Base-by-base conservation (phyloP, 2,329 filamentous ascomycete species). In the Allantophomopsis cytisporea region DNA sequence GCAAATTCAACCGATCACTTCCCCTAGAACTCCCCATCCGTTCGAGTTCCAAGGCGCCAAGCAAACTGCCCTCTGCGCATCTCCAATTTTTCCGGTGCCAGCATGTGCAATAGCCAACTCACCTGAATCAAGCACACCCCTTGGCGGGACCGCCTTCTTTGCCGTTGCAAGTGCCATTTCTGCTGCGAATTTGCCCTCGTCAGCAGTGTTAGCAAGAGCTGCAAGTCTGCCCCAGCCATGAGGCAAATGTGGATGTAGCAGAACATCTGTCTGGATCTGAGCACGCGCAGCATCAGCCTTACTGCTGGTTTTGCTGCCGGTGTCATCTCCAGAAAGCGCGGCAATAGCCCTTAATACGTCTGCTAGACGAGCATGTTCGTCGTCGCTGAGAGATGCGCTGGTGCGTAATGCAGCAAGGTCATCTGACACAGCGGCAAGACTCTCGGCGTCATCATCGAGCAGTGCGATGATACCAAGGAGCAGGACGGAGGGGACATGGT, bases 91-190 rank as follows among this genome's bases (percentile, higher is more conserved):
- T 1, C 82, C 79, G 0, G 82, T 87, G 1, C 82, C 80, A 2
- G 81, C 74, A 63, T 83, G 87, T 5, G 85, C 81, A 46, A 66
- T 64, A 2, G 83, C 76, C 40, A 96, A 59, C 43, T 85, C 83
- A 17, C 68, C 65, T 2, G 85, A 77, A 14, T 71, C 73, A 11
- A 94, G 61, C 2, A 67, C 61, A 0, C 86, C 84, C 38, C 69
- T 60, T 0, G 88, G 87, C 30, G 87, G 83, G 2, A 88, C 76
- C 7, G 73, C 77, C 49, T 79, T 77, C 31, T 73, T 54, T 1
- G 88, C 87, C n/a, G 87, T 84, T 52, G 78, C 71, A 44, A 94
- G 65, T 2, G 87, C 84, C 76, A 94, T 87, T 47, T 83, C 75
- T 2, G 83, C 80, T 8, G 16, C 16, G 16, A 34, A 14, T 10